Evolutionary conservation across 108 stramenopile genomes (phyloP), one percentile per base, ranked within the genome.

Genomic region (Nitzschia sp.): DNA sequence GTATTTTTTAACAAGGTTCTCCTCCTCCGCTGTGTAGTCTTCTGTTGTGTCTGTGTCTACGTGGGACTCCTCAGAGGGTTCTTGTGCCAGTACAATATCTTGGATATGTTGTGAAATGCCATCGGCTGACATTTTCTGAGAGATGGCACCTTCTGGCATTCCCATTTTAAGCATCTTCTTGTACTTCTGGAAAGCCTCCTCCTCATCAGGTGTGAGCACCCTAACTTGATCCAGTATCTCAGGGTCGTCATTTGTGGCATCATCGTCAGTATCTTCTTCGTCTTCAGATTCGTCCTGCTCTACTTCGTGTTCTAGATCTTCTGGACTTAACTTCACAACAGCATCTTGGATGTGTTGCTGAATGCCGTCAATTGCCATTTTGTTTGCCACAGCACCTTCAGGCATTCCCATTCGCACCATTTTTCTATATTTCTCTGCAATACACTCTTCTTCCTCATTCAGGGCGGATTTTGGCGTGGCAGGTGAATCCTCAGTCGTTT

Each of bases 341-440:
- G 51, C 66, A 50, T 64, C 72, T 39, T 50, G 50, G n/a, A 73
- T 65, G n/a, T 73, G 26, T 51, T 65, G 72, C 8, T 53, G 43
- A 39, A 73, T 52, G 8, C 62, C 62, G 24, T 63, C 51, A 15
- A 63, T 50, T 24, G 34, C 21, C 71, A 71, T 71, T 44, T 71
- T 63, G 20, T 56, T 38, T 6, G 37, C 37, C 26, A 79, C 63
- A 10, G 80, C 80, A 12, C 66, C 75, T 17, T 48, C 56, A 0
- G 80, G 71, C 54, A 81, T 65, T 20, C 80, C 75, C 75, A 81
- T 81, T 58, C 50, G 59, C 25, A 76, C 37, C 76, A 73, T 81
- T 42, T 73, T 77, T 34, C 69, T 53, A 46, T 66, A 76, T 43
- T 53, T 46, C 7, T 9, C 29, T 29, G 70, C 71, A 21, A 51